A percentile compares a stretch with the other conserved stretches of the same genome.
Evolutionary conservation across 78 protist genomes (phyloP).

Genomic region (Pigoraptor vietnamica): DNA sequence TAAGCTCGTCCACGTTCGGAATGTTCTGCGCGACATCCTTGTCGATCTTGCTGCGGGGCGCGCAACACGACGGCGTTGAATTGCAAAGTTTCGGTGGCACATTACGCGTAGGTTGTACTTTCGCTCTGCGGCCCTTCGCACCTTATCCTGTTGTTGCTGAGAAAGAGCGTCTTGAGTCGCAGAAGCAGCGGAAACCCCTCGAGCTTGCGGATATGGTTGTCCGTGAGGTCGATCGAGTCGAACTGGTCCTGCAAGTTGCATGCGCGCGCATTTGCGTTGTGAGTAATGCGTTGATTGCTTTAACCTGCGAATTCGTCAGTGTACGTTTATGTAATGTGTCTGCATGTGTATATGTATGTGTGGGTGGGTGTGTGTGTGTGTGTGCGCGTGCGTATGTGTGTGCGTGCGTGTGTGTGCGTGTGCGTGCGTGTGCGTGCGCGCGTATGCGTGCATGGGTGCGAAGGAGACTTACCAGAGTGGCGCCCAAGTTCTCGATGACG

Average conservation of each 20-base stretch:
- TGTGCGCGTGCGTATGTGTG: not conserved
- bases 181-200: slow-evolving; percentile 70
- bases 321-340: too few species aligned
- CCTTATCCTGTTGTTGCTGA: slow-evolving; percentile 67
- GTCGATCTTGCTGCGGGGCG: not conserved
- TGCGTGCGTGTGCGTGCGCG: not conserved
- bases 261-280: not conserved
- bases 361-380: not conserved
- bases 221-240: slow-evolving; percentile 83
- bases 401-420: not conserved
- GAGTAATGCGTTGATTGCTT: not conserved
- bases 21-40: not conserved
- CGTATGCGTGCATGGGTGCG: not conserved
- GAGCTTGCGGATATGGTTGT: slow-evolving; percentile 68
- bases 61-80: not conserved
- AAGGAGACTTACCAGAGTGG: slow-evolving; percentile 39
- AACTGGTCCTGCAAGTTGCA: slow-evolving; percentile 61
- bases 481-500: slow-evolving; percentile 79
- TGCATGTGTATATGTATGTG: too few species aligned
- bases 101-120: too few species aligned
- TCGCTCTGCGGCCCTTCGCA: too few species aligned
- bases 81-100: too few species aligned
- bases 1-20: slow-evolving; percentile 44
- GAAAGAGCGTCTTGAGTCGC: slow-evolving; percentile 58
- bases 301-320: not conserved